Base-by-base conservation (phyloP, 164 flowering plant species). In the Santalum album region DNA sequence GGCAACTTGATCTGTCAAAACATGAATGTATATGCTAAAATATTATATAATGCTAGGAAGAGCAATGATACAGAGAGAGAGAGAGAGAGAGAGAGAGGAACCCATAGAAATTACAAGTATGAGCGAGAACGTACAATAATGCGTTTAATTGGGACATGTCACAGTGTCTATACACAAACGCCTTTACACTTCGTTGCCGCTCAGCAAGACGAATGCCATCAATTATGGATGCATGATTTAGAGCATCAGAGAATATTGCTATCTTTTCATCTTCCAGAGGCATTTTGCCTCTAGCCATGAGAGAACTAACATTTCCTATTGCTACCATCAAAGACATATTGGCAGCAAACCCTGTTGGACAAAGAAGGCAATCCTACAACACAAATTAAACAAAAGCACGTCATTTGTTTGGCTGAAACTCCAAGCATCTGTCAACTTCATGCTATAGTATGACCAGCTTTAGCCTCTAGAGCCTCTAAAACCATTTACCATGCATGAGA, bases 191-290 rank as follows among this genome's bases (percentile, higher is more conserved):
- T 59, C 58, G 58, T 61, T 74, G 86, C 48, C 82, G 70, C 65
- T 88, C 87, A 54, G 87, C 98, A 67, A 88, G 95, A 63, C 83
- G 95, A 64, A 91, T 86, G 45, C 98, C 96, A 73, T 87, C 97
- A 60, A 90, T 87, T 47, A 90, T 85, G 20, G 97, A 90, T 44
- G 97, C 97, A 73, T 90, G 97, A 56, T 90, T 90, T 18, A 90
- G 72, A 54, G 94, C 73, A 80, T 90, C 97, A 32, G 97, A 90
- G 75, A 87, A 90, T 60, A 90, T 75, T 48, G 91, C 94, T 55
- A 87, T 69, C 54, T 61, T 78, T 55, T 87, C 91, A 59, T 76
- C 70, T 51, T 66, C 70, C 38, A n/a, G 49, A 34, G 78, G 80
- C 61, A 72, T 80, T 61, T 49, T 64, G 16, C 69, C 71, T 27